Evolutionary conservation across 352 stramenopile species (phyloP).

Genomic region (Pythium phragmiticola): DNA sequence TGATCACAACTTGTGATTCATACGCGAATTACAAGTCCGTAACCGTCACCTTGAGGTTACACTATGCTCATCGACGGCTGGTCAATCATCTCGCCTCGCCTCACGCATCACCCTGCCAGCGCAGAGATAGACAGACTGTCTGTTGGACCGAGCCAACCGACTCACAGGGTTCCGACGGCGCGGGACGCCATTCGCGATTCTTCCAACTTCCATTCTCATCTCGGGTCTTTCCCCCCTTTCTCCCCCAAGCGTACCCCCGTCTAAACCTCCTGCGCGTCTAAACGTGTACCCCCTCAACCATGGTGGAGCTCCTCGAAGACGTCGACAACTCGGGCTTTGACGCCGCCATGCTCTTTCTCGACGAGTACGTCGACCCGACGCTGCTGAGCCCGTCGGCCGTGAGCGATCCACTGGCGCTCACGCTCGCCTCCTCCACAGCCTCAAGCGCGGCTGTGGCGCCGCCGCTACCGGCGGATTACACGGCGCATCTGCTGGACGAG

Average conservation of each 20-base stretch:
- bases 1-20: background rate
- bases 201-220: background rate
- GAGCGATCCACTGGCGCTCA: conserved; percentile 7
- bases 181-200: conserved; percentile 14
- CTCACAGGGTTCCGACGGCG: background rate
- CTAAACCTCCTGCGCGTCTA: background rate
- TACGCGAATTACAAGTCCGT: background rate
- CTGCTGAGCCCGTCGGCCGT: conserved; percentile 5
- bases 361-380: conserved; percentile 19
- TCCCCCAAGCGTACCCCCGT: background rate
- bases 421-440: background rate
- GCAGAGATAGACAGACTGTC: background rate
- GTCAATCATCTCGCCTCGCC: conserved; percentile 6
- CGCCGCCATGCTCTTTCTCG: conserved; percentile 26
- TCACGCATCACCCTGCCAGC: too few relatives aligned
- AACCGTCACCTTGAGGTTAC: background rate
- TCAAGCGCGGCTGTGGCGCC: background rate
- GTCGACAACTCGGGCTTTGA: conserved; percentile 22
- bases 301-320: conserved; percentile 23
- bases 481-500: conserved; percentile 21
- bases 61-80: background rate
- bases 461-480: background rate
- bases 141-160: background rate
- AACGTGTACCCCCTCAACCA: background rate
- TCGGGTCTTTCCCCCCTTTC: background rate